These are phyloP conservation scores for Beauveria rudraprayagi DNA, from an alignment of 2,329 filamentous ascomycete species.

Conservation along the genomic window DNA sequence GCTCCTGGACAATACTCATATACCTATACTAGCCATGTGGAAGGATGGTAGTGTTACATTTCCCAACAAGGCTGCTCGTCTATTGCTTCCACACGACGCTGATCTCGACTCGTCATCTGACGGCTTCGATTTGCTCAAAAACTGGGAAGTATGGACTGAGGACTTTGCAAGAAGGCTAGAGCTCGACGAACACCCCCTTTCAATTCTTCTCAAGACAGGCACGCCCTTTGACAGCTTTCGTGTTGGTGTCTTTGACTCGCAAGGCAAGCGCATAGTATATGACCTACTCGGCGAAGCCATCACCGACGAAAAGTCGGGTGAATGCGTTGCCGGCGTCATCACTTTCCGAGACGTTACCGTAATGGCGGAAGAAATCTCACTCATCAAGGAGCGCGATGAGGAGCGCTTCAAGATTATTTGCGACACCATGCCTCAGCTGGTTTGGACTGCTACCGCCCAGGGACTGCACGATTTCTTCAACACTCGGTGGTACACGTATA, in stretches of 20 bases:
- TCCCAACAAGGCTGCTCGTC: slow-evolving; percentile 58
- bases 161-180: slow-evolving; percentile 55
- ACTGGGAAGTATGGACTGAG: slow-evolving; percentile 56
- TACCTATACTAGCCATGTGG: slow-evolving; percentile 75
- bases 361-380: slow-evolving; percentile 59
- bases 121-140: slow-evolving; percentile 47
- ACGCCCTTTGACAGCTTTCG: slow-evolving; percentile 50
- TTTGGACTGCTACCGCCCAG: slow-evolving; percentile 65
- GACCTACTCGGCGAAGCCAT: slow-evolving; percentile 63
- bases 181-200: slow-evolving; percentile 57
- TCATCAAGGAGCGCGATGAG: slow-evolving; percentile 63
- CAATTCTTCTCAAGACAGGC: slow-evolving; percentile 53
- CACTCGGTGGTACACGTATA: slow-evolving; percentile 72
- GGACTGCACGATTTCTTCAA: slow-evolving; percentile 68
- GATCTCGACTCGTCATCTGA: slow-evolving; percentile 34
- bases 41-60: slow-evolving; percentile 67
- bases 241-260: slow-evolving; percentile 53
- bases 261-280: slow-evolving; percentile 47
- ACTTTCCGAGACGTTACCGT: slow-evolving; percentile 65
- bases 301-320: slow-evolving; percentile 56
- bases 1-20: slow-evolving; percentile 63
- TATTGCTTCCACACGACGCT: slow-evolving; percentile 38
- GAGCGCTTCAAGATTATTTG: slow-evolving; percentile 68
- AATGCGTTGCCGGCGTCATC: slow-evolving; percentile 66
- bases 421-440: slow-evolving; percentile 62